phyloP scores from a whole-genome alignment of 495 filamentous ascomycete species.

The Annulohypoxylon maeteangense region DNA sequence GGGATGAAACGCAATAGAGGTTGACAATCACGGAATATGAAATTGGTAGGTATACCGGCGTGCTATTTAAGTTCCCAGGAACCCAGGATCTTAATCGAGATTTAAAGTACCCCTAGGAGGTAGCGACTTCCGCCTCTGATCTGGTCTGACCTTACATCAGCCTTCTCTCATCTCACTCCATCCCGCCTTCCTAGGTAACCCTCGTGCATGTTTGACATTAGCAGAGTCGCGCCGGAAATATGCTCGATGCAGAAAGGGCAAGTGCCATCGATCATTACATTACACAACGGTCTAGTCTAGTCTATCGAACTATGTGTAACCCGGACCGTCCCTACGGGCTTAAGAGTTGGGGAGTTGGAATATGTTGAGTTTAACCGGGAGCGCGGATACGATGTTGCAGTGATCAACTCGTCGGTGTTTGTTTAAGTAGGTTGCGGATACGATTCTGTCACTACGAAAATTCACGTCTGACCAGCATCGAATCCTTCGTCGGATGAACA shows the following conservation, averaged over 20 bases:
- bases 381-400: conserved; percentile 18
- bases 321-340: not conserved
- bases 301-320: not conserved
- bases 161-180: not conserved
- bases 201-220: conserved; percentile 4
- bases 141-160: conserved; percentile 3
- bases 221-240: conserved; percentile 11
- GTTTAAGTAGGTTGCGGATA: conserved; percentile 12
- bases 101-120: not conserved
- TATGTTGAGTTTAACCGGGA: conserved; percentile 37
- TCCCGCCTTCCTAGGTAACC: not conserved
- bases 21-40: not conserved
- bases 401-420: not conserved
- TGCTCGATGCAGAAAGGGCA: conserved; percentile 13
- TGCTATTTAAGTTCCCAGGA: not conserved
- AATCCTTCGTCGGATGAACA: conserved; percentile 16
- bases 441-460: conserved; percentile 2
- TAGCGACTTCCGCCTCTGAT: not conserved
- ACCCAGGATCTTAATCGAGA: not conserved
- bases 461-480: not conserved
- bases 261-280: not conserved
- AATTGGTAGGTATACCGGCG: not conserved
- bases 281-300: conserved; percentile 1
- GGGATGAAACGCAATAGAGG: not conserved
- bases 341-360: not conserved